Base-by-base conservation (phyloP, 192 early-diverging fungal genomes). In the Umbelopsis sp. region DNA sequence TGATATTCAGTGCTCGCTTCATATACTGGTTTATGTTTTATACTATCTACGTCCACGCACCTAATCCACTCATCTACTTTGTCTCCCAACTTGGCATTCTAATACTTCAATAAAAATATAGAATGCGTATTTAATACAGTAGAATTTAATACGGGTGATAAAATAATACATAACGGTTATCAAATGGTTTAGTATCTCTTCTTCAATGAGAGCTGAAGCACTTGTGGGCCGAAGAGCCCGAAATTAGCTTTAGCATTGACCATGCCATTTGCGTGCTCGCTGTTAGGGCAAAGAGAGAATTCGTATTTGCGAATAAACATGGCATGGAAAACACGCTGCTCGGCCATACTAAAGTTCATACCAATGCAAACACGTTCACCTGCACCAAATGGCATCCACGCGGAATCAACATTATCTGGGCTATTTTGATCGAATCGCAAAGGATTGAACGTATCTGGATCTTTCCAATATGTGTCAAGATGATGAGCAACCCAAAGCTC, bases 321-420 rank as follows among this genome's bases (percentile, higher is more conserved):
- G 21, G 82, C 77, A 45, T 89, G 70, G 32, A 83, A 45, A 5
- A 90, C 76, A 36, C 83, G 77, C 80, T 88, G 86, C 45, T 84
- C 87, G n/a, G 83, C 72, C 53, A 90, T 67, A 6, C 83, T 82
- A 69, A 90, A 88, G 66, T 85, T 83, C 79, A 81, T 71, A 16
- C 87, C 87, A 47, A 88, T 81, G 78, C 89, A 90, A 54, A 86
- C 75, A 41, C 84, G 82, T 41, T 70, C 69, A 22, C 87, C 88
- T 21, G 74, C 75, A 72, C 87, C 79, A 44, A 90, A 90, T 8
- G 88, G 83, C 6, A 85, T 75, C 84, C 84, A 89, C 22, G n/a
- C 52, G 3, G 50, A 38, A n/a, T 69, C 45, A 2, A 52, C 44
- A 10, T 53, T 36, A 38, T 36, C 36, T 52, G 47, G 6, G 17